Conservation (phyloP, 164 flowering plant genomes). For the Nymphaea colorata region DNA sequence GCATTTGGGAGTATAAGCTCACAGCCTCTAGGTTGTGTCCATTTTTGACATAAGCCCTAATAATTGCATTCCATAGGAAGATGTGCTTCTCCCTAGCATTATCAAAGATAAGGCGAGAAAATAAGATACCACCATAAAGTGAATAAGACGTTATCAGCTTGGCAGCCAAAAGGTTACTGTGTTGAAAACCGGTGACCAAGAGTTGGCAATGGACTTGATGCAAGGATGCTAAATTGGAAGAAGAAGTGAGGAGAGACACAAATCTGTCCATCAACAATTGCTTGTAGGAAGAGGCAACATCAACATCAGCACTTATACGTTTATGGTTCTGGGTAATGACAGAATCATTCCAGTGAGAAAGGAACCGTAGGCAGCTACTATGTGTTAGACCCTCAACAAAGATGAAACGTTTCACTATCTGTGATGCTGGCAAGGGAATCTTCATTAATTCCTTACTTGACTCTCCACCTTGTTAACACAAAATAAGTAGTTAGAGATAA, state of each 20-base stretch:
- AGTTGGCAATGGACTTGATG: slow-evolving; percentile 34
- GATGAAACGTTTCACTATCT: too few species aligned
- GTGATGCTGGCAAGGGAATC: too few species aligned
- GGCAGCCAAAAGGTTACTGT: slow-evolving; percentile 23
- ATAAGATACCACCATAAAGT: slow-evolving; percentile 6
- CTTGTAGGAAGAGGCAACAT: not conserved
- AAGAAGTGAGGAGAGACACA: not conserved
- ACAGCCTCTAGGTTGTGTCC: slow-evolving; percentile 22
- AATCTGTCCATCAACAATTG: not conserved
- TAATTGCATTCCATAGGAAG: slow-evolving; percentile 29
- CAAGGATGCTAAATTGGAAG: not conserved
- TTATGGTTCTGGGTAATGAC: not conserved
- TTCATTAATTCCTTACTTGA: too few species aligned
- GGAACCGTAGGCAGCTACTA: not conserved
- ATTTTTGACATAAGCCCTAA: slow-evolving; percentile 24
- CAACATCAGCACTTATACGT: too few species aligned
- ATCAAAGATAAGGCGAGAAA: slow-evolving; percentile 29
- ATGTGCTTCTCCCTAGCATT: slow-evolving; percentile 24
- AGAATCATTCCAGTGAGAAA: not conserved
- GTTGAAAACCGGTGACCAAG: slow-evolving; percentile 18
- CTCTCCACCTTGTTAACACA: too few species aligned
- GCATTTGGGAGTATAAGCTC: slow-evolving; percentile 16
- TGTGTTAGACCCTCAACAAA: too few species aligned
- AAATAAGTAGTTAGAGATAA: too few species aligned
- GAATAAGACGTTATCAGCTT: slow-evolving; percentile 24